Conservation (phyloP, 2,329 filamentous ascomycete genomes). For the Penicillium freii region DNA sequence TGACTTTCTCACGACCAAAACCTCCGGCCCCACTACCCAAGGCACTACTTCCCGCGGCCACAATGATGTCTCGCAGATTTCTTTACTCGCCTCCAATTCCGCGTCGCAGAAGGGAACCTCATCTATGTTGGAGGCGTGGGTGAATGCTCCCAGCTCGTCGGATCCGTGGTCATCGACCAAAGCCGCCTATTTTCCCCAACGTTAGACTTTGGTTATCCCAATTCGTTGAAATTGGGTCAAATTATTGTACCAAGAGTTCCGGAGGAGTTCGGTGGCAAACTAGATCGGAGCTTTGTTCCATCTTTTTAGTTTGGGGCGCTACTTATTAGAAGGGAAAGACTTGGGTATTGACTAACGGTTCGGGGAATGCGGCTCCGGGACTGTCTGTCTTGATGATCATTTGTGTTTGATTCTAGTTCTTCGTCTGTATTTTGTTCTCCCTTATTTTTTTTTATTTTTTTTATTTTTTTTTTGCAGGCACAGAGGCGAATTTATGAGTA, state of each 20-base stretch:
- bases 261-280: neutral
- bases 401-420: neutral
- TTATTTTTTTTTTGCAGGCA: too few species aligned
- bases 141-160: neutral
- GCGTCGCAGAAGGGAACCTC: neutral
- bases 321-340: neutral
- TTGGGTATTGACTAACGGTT: neutral
- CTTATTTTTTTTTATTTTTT: neutral
- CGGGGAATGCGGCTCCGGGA: neutral
- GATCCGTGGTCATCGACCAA: conserved; percentile 1
- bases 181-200: neutral
- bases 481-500: neutral
- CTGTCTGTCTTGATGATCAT: neutral
- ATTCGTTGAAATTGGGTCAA: neutral
- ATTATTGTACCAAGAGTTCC: neutral
- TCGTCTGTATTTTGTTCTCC: neutral
- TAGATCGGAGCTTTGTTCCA: neutral
- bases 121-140: neutral
- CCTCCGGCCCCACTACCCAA: neutral
- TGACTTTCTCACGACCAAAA: neutral
- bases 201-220: neutral
- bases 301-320: neutral
- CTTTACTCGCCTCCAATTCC: neutral
- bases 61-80: neutral
- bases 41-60: neutral